A percentile compares a stretch with the other conserved stretches of the same genome.
phyloP scores from a whole-genome alignment of 2,329 filamentous ascomycete genomes.

The Xylariaceae sp. region DNA sequence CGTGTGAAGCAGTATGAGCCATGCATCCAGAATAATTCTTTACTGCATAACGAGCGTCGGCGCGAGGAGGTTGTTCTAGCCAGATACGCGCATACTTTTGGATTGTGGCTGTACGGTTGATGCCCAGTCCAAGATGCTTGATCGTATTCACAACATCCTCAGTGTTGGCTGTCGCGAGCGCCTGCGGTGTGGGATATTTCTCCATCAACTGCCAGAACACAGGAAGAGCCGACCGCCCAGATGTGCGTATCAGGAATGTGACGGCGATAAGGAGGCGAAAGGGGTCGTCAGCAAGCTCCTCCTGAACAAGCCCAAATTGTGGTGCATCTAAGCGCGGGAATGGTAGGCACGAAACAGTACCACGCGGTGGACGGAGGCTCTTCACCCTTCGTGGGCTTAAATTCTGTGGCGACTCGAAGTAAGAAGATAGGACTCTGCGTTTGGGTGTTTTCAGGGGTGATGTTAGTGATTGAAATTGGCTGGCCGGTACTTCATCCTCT shows the following conservation, averaged over 20 bases:
- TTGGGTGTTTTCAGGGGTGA: constrained; percentile 14
- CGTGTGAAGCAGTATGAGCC: constrained; percentile 22
- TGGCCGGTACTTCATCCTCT: background rate
- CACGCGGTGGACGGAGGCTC: constrained; percentile 32
- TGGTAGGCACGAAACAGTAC: constrained; percentile 50
- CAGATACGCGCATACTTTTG: constrained; percentile 68
- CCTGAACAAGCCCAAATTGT: constrained; percentile 78
- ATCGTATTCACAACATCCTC: constrained; percentile 60
- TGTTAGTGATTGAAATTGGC: background rate
- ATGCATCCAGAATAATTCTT: constrained; percentile 38
- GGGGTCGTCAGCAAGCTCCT: constrained; percentile 67
- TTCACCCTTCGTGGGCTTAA: constrained; percentile 15
- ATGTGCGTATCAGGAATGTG: constrained; percentile 80
- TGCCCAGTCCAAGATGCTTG: constrained; percentile 65
- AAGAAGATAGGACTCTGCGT: constrained; percentile 29
- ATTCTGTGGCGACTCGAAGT: constrained; percentile 21
- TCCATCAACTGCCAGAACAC: constrained; percentile 65
- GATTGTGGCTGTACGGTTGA: constrained; percentile 62
- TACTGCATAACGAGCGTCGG: constrained; percentile 50
- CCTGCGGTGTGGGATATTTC: constrained; percentile 61
- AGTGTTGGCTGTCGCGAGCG: constrained; percentile 54
- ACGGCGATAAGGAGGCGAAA: constrained; percentile 80
- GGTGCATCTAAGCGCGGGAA: constrained; percentile 63
- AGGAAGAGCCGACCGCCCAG: constrained; percentile 70
- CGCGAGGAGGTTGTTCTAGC: constrained; percentile 57